Evolutionary conservation across 2,329 filamentous ascomycete genomes (phyloP).

Genomic region (Fusarium robinianum): DNA sequence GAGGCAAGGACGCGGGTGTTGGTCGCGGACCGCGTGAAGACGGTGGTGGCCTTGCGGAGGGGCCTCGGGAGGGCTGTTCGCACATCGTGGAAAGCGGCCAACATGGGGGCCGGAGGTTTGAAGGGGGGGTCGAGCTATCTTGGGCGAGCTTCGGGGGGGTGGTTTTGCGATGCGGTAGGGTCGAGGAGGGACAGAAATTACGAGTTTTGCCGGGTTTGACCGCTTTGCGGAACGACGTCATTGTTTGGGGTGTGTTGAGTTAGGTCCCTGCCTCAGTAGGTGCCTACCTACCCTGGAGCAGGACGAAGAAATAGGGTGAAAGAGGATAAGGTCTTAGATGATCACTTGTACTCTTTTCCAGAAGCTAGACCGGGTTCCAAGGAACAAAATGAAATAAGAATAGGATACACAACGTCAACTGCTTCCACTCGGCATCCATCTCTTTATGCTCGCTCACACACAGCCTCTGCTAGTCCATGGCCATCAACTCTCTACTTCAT

Average conservation of each 20-base stretch:
- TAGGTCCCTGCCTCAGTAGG: too few species aligned
- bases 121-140: too few species aligned
- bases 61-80: conserved; percentile 18
- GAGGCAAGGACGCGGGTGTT: not conserved
- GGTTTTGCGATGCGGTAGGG: too few species aligned
- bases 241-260: too few species aligned
- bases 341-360: not conserved
- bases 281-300: too few species aligned
- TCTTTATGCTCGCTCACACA: not conserved
- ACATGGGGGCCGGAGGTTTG: conserved; percentile 28
- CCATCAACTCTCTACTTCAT: conserved; percentile 4
- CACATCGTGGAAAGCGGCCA: conserved; percentile 22
- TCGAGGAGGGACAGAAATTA: too few species aligned
- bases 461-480: not conserved
- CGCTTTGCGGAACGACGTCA: not conserved
- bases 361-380: too few species aligned
- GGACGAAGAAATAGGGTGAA: not conserved
- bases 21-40: conserved; percentile 6
- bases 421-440: not conserved
- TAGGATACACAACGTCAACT: not conserved
- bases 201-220: not conserved
- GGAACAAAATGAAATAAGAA: too few species aligned
- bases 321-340: not conserved
- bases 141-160: too few species aligned
- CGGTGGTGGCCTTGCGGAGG: conserved; percentile 1